phyloP scores from a whole-genome alignment of 1,139 yeast genomes.

The Saccharomyces pastorianus region DNA sequence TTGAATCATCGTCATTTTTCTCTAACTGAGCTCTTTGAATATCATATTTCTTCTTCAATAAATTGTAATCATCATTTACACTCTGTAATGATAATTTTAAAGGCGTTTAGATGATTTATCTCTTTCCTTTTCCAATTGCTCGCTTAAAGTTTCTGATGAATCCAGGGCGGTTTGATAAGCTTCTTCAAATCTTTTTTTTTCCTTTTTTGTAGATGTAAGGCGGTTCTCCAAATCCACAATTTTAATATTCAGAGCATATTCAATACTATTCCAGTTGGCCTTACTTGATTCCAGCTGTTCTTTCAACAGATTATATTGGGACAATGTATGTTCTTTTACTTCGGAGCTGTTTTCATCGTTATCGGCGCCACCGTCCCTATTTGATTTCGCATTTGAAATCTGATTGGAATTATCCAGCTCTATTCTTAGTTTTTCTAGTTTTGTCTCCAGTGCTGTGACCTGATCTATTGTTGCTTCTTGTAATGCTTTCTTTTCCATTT shows the following conservation, averaged over 20 bases:
- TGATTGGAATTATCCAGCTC: conserved; percentile 32
- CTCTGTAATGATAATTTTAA: conserved; percentile 7
- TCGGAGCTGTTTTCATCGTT: conserved; percentile 9
- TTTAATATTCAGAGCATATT: conserved; percentile 43
- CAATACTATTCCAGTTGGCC: conserved; percentile 59
- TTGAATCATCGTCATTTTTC: conserved; percentile 10
- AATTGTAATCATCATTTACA: conserved; percentile 22
- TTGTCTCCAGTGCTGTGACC: conserved; percentile 33
- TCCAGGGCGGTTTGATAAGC: background rate
- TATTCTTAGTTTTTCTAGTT: conserved; percentile 38
- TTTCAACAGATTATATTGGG: conserved; percentile 41
- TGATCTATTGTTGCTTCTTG: conserved; percentile 22
- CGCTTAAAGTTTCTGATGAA: background rate
- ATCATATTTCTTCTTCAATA: conserved; percentile 23
- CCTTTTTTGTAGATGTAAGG: conserved; percentile 16
- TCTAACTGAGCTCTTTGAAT: conserved; percentile 23
- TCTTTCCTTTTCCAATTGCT: background rate
- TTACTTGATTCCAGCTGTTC: conserved; percentile 40
- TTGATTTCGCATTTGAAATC: conserved; percentile 7
- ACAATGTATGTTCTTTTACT: conserved; percentile 13
- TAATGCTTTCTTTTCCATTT: conserved; percentile 21
- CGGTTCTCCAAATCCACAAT: conserved; percentile 38
- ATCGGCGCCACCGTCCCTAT: background rate
- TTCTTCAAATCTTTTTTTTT: conserved; percentile 6
- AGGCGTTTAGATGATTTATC: background rate